Conservation (phyloP, 148 eudicot species). For the Chenopodium formosanum region DNA sequence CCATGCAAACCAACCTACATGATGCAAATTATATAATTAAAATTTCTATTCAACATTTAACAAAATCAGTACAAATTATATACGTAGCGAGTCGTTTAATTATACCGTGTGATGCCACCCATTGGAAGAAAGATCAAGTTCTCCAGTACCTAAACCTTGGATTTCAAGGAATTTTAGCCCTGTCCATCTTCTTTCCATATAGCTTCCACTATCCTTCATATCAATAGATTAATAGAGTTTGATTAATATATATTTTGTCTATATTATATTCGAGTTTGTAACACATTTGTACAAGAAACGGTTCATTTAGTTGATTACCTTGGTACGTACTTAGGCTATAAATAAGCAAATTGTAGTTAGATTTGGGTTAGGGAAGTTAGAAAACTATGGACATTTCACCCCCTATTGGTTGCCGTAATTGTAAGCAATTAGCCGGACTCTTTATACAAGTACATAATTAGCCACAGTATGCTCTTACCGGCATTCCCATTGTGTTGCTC, state of each 20-base stretch:
- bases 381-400: neutral
- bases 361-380: neutral
- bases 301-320: neutral
- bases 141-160: constrained; percentile 76
- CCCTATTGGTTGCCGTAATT: neutral
- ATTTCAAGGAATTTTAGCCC: constrained; percentile 51
- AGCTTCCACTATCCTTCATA: constrained; percentile 79
- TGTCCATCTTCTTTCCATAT: constrained; percentile 75
- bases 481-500: constrained; percentile 44
- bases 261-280: neutral
- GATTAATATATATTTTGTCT: neutral
- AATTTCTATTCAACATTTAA: neutral
- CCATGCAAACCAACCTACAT: constrained; percentile 65
- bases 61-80: neutral
- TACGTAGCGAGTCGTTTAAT: neutral
- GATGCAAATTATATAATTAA: neutral
- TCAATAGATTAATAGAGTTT: neutral
- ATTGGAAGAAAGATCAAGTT: constrained; percentile 64
- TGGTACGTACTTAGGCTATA: too few species aligned
- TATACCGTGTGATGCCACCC: constrained; percentile 74
- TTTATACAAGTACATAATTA: neutral
- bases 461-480: constrained; percentile 24
- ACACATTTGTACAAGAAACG: neutral
- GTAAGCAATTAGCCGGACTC: neutral
- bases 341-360: too few species aligned